phyloP scores from a whole-genome alignment of 345 rosid genomes.

The Acer saccharum region DNA sequence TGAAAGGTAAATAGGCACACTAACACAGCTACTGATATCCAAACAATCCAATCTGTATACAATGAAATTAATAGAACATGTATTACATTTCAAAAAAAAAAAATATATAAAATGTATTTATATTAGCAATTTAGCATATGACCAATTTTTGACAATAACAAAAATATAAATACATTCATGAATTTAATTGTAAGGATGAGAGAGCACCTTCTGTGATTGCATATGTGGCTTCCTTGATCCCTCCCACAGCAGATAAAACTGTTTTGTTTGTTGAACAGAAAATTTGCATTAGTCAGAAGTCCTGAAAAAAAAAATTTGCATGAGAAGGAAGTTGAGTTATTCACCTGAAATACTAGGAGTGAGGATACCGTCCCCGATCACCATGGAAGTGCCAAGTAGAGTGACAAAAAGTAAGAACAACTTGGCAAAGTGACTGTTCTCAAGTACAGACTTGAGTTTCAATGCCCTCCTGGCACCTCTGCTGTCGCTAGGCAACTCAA shows the following conservation, averaged over 20 bases:
- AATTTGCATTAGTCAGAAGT: neutral
- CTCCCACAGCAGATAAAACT: constrained; percentile 58
- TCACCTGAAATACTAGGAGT: constrained; percentile 54
- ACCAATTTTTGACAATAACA: neutral
- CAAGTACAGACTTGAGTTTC: constrained; percentile 30
- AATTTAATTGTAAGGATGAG: neutral
- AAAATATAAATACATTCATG: too few relatives aligned
- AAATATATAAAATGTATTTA: too few relatives aligned
- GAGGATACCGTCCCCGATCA: constrained; percentile 60
- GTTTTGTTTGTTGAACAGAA: neutral
- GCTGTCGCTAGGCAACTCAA: constrained; percentile 27
- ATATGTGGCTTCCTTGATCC: constrained; percentile 39
- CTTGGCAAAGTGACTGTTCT: constrained; percentile 38
- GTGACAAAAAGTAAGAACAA: constrained; percentile 34
- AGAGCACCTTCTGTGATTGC: constrained; percentile 32
- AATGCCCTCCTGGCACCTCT: constrained; percentile 31
- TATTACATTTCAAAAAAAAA: too few relatives aligned
- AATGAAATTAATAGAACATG: neutral
- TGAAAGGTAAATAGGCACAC: constrained; percentile 43
- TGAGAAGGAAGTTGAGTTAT: too few relatives aligned
- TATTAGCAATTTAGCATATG: too few relatives aligned
- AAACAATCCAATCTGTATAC: constrained; percentile 36
- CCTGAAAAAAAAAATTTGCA: too few relatives aligned
- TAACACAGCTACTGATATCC: constrained; percentile 44
- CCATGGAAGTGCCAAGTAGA: constrained; percentile 58